Evolutionary conservation across 176 grass and related monocot genomes (phyloP), one percentile per base, ranked within the genome.

Genomic region (Triticum turgidum): DNA sequence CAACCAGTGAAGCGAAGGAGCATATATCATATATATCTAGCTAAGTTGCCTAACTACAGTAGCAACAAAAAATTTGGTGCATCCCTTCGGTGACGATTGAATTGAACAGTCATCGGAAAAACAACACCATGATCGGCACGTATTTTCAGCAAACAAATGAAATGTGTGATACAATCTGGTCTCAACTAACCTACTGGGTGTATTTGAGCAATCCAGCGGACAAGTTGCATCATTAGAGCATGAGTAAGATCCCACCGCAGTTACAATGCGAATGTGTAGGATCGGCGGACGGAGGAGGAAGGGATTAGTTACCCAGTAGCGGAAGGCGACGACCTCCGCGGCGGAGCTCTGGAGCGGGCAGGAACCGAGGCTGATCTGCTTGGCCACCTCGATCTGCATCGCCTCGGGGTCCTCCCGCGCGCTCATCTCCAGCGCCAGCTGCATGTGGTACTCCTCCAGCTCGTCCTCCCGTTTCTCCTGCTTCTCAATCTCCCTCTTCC

Each of bases 311-410:
- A 98, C 96, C 97, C 97, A 96, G 83, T 99, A 99, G 82, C 94
- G 86, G 76, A 96, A 99, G 76, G 94, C 94, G 32, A 94, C 15
- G 63, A 99, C 91, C 83, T 96, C 90, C 0, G 92, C 92, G 0
- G 92, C 89, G 34, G 92, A 80, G 81, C 91, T 94, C 80, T 94
- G 85, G 18, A 90, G 77, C 4, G 89, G 85, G 76, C 92, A 99
- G 5, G 97, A 93, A 21, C 90, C 97, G 69, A 99, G 90, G 77
- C 97, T 99, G 89, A 99, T 99, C 90, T 94, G 97, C 65, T 99
- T 96, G 54, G 89, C 94, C 17, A 91, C 97, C 90, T 96, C 97
- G 78, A 99, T 99, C 89, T 99, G 97, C 78, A 84, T 88, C 84
- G 94, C 97, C 87, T 99, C 97, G 8, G 97, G 94, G 79, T 99